Conservation (phyloP, 202 grass and related monocot genomes). For the Setaria italica region DNA sequence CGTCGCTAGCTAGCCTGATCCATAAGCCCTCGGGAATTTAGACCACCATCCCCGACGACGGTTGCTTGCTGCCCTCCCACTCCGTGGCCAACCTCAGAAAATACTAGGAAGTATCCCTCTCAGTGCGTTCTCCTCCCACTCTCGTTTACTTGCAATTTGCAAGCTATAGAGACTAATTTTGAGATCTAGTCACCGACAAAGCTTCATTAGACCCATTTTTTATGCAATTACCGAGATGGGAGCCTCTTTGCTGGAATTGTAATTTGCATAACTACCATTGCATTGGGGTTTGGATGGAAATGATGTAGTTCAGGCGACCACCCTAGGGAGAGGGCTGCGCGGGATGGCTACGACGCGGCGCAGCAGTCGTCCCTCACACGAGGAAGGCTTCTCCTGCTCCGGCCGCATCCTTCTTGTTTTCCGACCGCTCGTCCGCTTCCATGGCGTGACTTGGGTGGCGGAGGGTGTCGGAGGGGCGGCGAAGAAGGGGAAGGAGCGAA, state of each 20-base stretch:
- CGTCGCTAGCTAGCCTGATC: slow-evolving; percentile 54
- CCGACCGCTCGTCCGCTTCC: too few relatives aligned
- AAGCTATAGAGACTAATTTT: not conserved
- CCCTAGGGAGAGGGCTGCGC: too few relatives aligned
- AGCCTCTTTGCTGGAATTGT: not conserved
- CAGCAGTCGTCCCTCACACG: too few relatives aligned
- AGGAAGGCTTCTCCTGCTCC: too few relatives aligned
- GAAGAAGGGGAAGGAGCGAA: too few relatives aligned
- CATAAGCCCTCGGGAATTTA: slow-evolving; percentile 18
- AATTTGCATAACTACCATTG: not conserved
- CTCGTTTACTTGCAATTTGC: not conserved
- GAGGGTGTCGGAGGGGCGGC: too few relatives aligned
- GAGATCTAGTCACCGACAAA: not conserved
- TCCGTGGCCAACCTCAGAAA: slow-evolving; percentile 78
- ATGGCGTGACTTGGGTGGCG: too few relatives aligned
- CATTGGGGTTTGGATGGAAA: not conserved
- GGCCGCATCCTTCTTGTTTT: too few relatives aligned
- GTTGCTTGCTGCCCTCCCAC: slow-evolving; percentile 62
- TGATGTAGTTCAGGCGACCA: too few relatives aligned
- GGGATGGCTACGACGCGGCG: too few relatives aligned
- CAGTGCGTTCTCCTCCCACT: slow-evolving; percentile 40
- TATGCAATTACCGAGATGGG: not conserved
- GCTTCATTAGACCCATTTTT: not conserved
- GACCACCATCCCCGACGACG: slow-evolving; percentile 31
- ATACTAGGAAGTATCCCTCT: slow-evolving; percentile 74